Evolutionary conservation across 2,329 filamentous ascomycete genomes (phyloP).

Genomic region (Colletotrichum euphorbiae): DNA sequence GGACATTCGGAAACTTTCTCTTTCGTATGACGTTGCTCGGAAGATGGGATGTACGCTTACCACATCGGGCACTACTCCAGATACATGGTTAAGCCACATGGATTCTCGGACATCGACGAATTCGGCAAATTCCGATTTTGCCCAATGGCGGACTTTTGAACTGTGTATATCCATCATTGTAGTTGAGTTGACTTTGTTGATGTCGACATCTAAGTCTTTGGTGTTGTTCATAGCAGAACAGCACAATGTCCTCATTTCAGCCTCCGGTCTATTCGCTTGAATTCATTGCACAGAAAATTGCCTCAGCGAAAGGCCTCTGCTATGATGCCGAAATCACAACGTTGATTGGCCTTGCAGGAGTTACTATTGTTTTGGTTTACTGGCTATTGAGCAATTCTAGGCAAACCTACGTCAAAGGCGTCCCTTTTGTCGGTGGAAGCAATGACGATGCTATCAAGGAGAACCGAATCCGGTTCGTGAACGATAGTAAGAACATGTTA

Average conservation of each 20-base stretch:
- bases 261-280: not conserved
- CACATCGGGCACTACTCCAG: not conserved
- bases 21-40: not conserved
- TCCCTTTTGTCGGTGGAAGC: not conserved
- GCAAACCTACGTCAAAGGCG: not conserved
- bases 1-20: not conserved
- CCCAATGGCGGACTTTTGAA: not conserved
- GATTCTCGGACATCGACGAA: not conserved
- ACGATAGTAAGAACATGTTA: conserved; percentile 2
- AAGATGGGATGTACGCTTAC: not conserved
- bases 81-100: not conserved
- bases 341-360: not conserved
- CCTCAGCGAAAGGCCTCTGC: not conserved
- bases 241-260: conserved; percentile 1
- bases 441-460: not conserved
- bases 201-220: not conserved
- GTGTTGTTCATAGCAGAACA: not conserved
- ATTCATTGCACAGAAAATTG: not conserved
- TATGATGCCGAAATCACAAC: not conserved
- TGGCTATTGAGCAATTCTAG: not conserved
- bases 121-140: not conserved
- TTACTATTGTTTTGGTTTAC: not conserved
- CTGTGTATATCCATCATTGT: not conserved
- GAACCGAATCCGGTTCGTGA: not conserved
- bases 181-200: not conserved